A percentile compares a stretch with the other conserved stretches of the same genome.
These are phyloP conservation scores for Saturnispora hagleri DNA, from an alignment of 805 yeast genomes.

Conservation along the genomic window DNA sequence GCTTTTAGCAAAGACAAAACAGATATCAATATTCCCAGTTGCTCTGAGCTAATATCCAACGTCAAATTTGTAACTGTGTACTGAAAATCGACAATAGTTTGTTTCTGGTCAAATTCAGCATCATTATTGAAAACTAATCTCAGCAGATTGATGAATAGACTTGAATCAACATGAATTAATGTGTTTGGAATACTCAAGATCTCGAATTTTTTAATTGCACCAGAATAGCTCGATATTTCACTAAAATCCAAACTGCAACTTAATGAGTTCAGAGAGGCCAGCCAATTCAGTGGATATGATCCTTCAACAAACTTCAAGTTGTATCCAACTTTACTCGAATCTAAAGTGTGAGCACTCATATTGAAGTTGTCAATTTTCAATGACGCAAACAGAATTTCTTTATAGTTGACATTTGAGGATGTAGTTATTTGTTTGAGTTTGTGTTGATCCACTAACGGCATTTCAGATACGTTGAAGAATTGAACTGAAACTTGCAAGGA, in stretches of 20 bases:
- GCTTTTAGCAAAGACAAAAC: background rate
- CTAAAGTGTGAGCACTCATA: conserved; percentile 13
- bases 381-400: conserved; percentile 13
- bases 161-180: conserved; percentile 14
- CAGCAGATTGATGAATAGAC: conserved; percentile 14
- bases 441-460: conserved; percentile 18
- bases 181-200: conserved; percentile 25
- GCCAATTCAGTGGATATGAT: conserved; percentile 35
- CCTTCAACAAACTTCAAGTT: conserved; percentile 32
- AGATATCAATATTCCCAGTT: conserved; percentile 28
- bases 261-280: conserved; percentile 31
- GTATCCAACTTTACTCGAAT: conserved; percentile 32
- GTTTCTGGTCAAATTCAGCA: conserved; percentile 17
- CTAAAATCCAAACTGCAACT: conserved; percentile 21
- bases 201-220: conserved; percentile 19
- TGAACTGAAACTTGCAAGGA: conserved; percentile 18
- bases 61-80: conserved; percentile 36
- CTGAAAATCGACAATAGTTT: conserved; percentile 28
- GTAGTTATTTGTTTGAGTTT: conserved; percentile 9
- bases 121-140: conserved; percentile 12
- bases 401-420: background rate
- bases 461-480: conserved; percentile 17
- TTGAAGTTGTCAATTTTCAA: conserved; percentile 15
- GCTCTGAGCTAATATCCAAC: conserved; percentile 34
- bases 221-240: conserved; percentile 12